Conservation (phyloP, 805 yeast species). For the Ogataea pilisensis region DNA sequence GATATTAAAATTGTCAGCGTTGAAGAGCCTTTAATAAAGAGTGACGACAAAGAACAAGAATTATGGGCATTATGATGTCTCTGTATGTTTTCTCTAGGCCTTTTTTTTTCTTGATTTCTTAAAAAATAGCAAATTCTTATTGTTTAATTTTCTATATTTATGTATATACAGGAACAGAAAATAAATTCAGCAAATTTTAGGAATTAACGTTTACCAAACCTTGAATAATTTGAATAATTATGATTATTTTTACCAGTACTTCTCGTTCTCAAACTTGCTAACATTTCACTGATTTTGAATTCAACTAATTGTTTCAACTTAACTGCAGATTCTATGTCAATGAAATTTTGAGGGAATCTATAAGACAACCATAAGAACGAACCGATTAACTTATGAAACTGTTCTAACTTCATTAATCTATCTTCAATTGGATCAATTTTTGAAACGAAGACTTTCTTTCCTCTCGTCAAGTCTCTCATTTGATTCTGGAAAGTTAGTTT, state of each 20-base stretch:
- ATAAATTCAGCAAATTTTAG: too few species aligned
- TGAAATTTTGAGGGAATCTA: conserved; percentile 77
- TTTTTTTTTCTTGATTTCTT: background rate
- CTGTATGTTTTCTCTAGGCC: background rate
- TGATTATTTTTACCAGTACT: conserved; percentile 4
- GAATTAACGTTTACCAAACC: background rate
- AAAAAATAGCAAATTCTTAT: too few species aligned
- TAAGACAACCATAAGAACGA: conserved; percentile 83
- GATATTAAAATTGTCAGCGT: conserved; percentile 66
- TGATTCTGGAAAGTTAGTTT: conserved; percentile 5
- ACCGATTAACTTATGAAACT: conserved; percentile 61
- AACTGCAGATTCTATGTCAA: conserved; percentile 69
- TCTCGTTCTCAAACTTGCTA: conserved; percentile 29
- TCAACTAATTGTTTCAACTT: conserved; percentile 71
- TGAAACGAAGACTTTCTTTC: conserved; percentile 16
- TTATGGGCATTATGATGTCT: conserved; percentile 48
- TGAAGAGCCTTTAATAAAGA: conserved; percentile 55
- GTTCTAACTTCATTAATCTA: conserved; percentile 45
- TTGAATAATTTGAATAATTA: background rate
- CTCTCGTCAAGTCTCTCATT: conserved; percentile 12
- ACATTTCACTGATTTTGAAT: conserved; percentile 48
- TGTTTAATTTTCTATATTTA: too few species aligned
- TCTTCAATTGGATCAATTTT: conserved; percentile 26
- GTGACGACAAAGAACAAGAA: conserved; percentile 35
- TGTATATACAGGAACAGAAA: conserved; percentile 3